Percentiles rank a stretch among this genome's conserved stretches.
These are phyloP conservation scores for Polytrichum formosum DNA, from an alignment of 225 moss, liverwort and hornwort genomes.

Conservation along the genomic window DNA sequence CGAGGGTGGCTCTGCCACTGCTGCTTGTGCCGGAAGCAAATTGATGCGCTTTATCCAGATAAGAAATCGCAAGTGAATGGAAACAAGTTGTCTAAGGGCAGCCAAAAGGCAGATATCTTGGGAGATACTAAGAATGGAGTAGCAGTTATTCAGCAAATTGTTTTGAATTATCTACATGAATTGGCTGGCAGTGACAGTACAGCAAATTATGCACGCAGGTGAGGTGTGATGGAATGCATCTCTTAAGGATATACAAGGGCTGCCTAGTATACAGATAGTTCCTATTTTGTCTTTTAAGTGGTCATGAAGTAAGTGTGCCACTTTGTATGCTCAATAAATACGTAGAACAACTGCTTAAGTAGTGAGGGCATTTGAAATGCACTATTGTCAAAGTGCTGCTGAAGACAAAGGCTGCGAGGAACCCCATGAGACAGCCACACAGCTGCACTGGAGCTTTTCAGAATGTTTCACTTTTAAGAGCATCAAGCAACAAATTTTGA, in stretches of 20 bases:
- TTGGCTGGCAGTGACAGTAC: constrained; percentile 62
- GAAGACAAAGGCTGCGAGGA: too few species aligned
- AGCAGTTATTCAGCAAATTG: constrained; percentile 77
- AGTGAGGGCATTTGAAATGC: background rate
- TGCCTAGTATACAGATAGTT: background rate
- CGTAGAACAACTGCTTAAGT: background rate
- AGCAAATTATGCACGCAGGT: constrained; percentile 81
- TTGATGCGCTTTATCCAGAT: constrained; percentile 58
- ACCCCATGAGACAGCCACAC: too few species aligned
- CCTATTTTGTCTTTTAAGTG: too few species aligned
- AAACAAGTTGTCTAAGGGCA: constrained; percentile 41
- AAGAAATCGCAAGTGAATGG: constrained; percentile 49
- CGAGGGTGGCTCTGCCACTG: constrained; percentile 91
- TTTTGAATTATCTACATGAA: constrained; percentile 87
- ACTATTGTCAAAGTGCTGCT: too few species aligned
- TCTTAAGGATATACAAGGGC: background rate
- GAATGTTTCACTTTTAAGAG: too few species aligned
- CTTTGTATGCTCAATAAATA: background rate
- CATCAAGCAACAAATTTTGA: too few species aligned
- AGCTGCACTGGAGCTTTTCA: too few species aligned
- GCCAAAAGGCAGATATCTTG: constrained; percentile 45
- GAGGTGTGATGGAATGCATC: constrained; percentile 2
- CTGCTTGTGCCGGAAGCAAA: constrained; percentile 84
- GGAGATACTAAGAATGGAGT: constrained; percentile 53
- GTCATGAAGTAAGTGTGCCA: background rate